Base-by-base conservation (phyloP, 2,329 filamentous ascomycete genomes). In the Teratosphaeriaceae sp. region DNA sequence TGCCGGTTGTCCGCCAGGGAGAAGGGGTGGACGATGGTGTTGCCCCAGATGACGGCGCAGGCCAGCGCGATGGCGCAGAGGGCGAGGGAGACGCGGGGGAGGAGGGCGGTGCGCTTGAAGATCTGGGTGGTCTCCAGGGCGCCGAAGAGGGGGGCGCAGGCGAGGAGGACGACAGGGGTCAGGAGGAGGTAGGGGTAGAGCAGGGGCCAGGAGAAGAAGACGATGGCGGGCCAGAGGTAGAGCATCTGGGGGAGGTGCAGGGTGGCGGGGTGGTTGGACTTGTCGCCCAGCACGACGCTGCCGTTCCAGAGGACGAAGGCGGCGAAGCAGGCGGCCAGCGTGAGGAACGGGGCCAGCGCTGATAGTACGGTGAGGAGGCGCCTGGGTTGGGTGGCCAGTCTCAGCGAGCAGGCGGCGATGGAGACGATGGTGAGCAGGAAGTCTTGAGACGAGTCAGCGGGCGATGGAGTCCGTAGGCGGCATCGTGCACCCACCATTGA, bases 1-100 rank as follows among this genome's bases (percentile, higher is more conserved):
- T 98, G 92, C 2, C 92, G 76, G 64, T 98, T 98, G 65, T 98
- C 92, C 24, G 92, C 92, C 1, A 97, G 76, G 0, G 89, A 95
- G 62, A 97, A 98, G 0, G 92, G 90, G 59, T 98, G 92, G 33
- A 97, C 78, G 49, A 95, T 84, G 24, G 92, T 98, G 72, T 96
- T 97, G 73, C 78, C 84, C 49, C 79, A 77, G 19, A 96, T 80
- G 2, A 73, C 65, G 5, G 62, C 55, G 15, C 72, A 55, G 51
- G 75, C 75, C 7, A 69, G 26, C 5, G 63, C 51, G 7, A 70
- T 49, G 39, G 68, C 63, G 16, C 55, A 43, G 3, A 67, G 13
- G 0, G 62, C 47, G 3, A 72, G 56, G 20, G 59, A 48, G 3
- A 67, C 5, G 11, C 66, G 62, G 2, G 74, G 72, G 2, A 62